Base-by-base conservation (phyloP, 805 yeast species). In the Starmerella stigmatis region DNA sequence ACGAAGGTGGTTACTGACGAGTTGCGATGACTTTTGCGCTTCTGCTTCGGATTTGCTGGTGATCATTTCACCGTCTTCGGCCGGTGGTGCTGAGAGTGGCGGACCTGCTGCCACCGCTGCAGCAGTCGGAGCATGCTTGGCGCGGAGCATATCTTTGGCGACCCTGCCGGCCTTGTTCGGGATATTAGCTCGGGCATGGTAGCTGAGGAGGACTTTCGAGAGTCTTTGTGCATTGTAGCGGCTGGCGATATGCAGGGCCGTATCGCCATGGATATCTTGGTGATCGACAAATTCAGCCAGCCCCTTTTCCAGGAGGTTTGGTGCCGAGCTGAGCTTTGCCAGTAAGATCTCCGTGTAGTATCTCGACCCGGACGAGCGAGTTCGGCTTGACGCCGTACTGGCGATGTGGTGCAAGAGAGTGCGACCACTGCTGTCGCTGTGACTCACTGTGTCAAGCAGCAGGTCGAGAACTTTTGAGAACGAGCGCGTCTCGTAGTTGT, bases 341-440 rank as follows among this genome's bases (percentile, higher is more conserved):
- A 89, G 69, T 32, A 88, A 65, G 11, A 78, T 73, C 57, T 82
- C 92, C 53, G 85, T 66, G 61, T 92, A 89, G 62, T 88, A 88
- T 29, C 82, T 67, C 9, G 95, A 83, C 7, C 94, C 79, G 1
- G 88, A 82, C 13, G 80, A 70, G 51, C 85, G 76, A 15, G 81
- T 73, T 46, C 72, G 69, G n/a, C 79, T 71, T 41, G 76, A 72
- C 26, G 83, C 78, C 48, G 80, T 76, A 54, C 68, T 73, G 20
- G 89, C 83, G 47, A 89, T 79, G 60, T 86, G 92, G 60, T 92
- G 98, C 40, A 92, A 65, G 0, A 94, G 78, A 0, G 94, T 86
- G 55, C 84, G 76, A 26, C 63, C 60, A 15, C 78, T 78, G 43
- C 74, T 72, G 64, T 92, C 97, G 9, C 81, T 71, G 60, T 81